A percentile compares a stretch with the other conserved stretches of the same genome.
phyloP scores from a whole-genome alignment of 2,329 filamentous ascomycete genomes.

The Sporothrix dimorphospora region DNA sequence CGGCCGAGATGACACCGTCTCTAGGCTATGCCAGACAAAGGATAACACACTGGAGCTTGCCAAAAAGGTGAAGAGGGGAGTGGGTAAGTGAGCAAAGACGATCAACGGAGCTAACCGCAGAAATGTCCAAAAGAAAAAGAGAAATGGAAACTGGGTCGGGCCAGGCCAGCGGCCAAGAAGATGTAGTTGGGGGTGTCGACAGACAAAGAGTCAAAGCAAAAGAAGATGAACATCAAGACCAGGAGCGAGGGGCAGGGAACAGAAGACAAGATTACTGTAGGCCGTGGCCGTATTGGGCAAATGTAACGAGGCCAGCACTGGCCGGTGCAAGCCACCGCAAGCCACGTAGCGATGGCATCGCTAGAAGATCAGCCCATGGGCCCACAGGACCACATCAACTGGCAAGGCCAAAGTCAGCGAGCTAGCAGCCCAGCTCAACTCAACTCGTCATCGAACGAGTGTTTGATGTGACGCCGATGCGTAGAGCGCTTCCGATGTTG shows the following conservation, averaged over 20 bases:
- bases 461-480: not conserved
- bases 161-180: not conserved
- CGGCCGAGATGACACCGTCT: constrained; percentile 1
- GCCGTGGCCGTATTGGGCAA: not conserved
- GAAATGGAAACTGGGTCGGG: not conserved
- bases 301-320: not conserved
- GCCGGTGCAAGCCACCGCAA: not conserved
- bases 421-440: not conserved
- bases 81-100: not conserved
- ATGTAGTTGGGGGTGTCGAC: not conserved
- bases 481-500: not conserved
- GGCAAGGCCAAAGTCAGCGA: not conserved
- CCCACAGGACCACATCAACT: not conserved
- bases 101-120: not conserved
- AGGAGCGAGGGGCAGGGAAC: too few species aligned
- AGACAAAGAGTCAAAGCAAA: not conserved
- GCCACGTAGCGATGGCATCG: not conserved
- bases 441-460: not conserved
- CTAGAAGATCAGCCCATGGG: not conserved
- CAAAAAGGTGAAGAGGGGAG: not conserved
- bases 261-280: not conserved
- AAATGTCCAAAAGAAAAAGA: not conserved
- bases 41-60: not conserved
- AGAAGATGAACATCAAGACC: too few species aligned
- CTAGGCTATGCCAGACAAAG: constrained; percentile 21